Conservation (phyloP, 2,329 filamentous ascomycete genomes). For the Penicillium corylophilum region DNA sequence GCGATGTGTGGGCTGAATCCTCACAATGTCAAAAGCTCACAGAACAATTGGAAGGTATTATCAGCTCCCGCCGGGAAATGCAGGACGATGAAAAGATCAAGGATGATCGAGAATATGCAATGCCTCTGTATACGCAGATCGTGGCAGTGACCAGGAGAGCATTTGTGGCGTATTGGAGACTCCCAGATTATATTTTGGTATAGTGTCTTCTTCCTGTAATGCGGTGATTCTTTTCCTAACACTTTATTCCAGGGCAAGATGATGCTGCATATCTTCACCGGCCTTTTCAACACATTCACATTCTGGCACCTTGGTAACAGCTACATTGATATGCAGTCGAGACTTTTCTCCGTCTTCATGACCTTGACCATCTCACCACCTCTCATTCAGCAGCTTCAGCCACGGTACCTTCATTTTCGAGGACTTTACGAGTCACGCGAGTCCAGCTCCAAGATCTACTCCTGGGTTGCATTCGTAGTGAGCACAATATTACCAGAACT, state of each 20-base stretch:
- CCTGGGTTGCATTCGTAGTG: slow-evolving; percentile 68
- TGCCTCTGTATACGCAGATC: slow-evolving; percentile 57
- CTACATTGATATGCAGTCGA: slow-evolving; percentile 64
- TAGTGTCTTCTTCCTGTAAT: slow-evolving; percentile 3
- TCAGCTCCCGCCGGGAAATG: slow-evolving; percentile 46
- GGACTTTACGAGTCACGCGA: slow-evolving; percentile 71
- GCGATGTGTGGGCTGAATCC: slow-evolving; percentile 59
- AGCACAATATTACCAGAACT: slow-evolving; percentile 67
- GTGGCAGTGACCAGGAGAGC: slow-evolving; percentile 55
- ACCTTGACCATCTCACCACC: slow-evolving; percentile 72
- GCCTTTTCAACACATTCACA: slow-evolving; percentile 69
- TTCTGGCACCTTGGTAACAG: slow-evolving; percentile 63
- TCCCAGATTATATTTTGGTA: slow-evolving; percentile 57
- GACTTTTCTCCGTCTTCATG: slow-evolving; percentile 75
- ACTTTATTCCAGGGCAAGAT: slow-evolving; percentile 54
- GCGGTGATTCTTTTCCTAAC: not conserved
- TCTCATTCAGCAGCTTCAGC: slow-evolving; percentile 74
- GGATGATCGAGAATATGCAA: slow-evolving; percentile 63
- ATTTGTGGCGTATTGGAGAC: slow-evolving; percentile 65
- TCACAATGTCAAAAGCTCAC: slow-evolving; percentile 48
- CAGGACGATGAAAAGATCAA: slow-evolving; percentile 41
- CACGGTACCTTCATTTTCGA: slow-evolving; percentile 65
- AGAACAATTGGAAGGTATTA: slow-evolving; percentile 55
- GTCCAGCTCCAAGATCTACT: slow-evolving; percentile 76
- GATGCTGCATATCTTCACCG: slow-evolving; percentile 61